Evolutionary conservation across 768 basidiomycete species (phyloP), one percentile per base, ranked within the genome.

Genomic region (Tricholoma bakamatsutake): DNA sequence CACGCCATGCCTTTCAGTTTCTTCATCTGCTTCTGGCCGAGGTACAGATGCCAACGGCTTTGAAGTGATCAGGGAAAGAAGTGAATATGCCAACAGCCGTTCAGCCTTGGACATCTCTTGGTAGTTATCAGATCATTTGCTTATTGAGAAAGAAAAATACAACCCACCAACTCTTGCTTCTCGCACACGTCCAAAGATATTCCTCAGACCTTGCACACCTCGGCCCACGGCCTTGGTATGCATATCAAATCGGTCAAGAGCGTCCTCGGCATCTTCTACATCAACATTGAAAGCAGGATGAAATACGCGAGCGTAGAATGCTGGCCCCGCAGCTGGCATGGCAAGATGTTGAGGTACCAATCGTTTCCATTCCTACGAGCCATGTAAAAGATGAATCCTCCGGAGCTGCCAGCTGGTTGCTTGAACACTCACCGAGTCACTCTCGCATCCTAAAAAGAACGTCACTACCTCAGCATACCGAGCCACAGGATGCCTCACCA

Each of bases 251-350:
- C 79, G 71, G 7, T 82, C 78, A 5, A 82, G 73, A 0, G 77
- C 69, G 13, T 82, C 82, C 11, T 71, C 67, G 0, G 88, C 85
- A 24, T 93, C 92, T 40, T 87, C 83, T 0, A 76, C 65, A 59
- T 94, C 91, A 27, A 93, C 64, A 63, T 93, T 93, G 71, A 90
- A 94, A 0, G 81, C 87, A 3, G 90, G 92, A 62, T 94, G 92
- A 62, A 84, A 92, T 1, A 93, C 85, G 40, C 82, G 83, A 0
- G 85, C 83, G 63, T 86, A 90, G 65, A 93, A 93, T 1, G 80
- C 73, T 8, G 89, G 81, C 1, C 88, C 89, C n/a, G 86, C 82
- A 10, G 87, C 75, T 2, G 81, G 80, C 58, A 83, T 74, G 4
- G 81, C 70, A 1, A 87, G 71, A 59, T 85, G 80, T 59, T 77